phyloP scores from a whole-genome alignment of 805 yeast genomes.

The Candida chauliodis region DNA sequence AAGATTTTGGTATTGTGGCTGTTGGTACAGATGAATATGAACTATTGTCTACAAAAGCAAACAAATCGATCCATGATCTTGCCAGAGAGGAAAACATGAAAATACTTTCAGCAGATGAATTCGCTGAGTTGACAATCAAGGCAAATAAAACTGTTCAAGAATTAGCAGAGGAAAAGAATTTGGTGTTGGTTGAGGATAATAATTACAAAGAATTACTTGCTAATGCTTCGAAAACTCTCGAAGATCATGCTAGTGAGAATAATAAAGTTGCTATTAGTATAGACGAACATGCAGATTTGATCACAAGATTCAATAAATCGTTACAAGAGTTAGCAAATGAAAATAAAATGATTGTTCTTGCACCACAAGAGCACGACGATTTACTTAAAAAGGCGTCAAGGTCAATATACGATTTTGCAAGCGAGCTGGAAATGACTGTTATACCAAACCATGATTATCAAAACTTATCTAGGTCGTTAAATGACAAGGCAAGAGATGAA shows the following conservation, averaged over 20 bases:
- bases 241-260: slow-evolving; percentile 14
- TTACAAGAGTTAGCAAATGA: slow-evolving; percentile 9
- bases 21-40: slow-evolving; percentile 8
- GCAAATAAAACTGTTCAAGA: slow-evolving; percentile 21
- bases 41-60: not conserved
- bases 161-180: slow-evolving; percentile 14
- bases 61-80: slow-evolving; percentile 11
- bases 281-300: slow-evolving; percentile 13
- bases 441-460: slow-evolving; percentile 11
- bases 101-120: slow-evolving; percentile 12
- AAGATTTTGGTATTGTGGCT: slow-evolving; percentile 9
- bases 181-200: slow-evolving; percentile 6
- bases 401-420: slow-evolving; percentile 24
- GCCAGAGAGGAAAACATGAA: slow-evolving; percentile 5
- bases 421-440: slow-evolving; percentile 15
- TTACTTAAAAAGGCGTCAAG: slow-evolving; percentile 2
- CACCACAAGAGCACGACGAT: slow-evolving; percentile 2
- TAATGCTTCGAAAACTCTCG: slow-evolving; percentile 19
- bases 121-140: slow-evolving; percentile 12
- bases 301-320: slow-evolving; percentile 2
- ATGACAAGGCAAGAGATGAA: slow-evolving; percentile 17
- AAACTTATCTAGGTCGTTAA: slow-evolving; percentile 4
- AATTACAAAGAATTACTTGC: slow-evolving; percentile 7
- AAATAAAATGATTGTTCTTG: slow-evolving; percentile 1
- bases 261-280: slow-evolving; percentile 8